Base-by-base conservation (phyloP, 2,329 filamentous ascomycete species). In the Ophiostoma montium region DNA sequence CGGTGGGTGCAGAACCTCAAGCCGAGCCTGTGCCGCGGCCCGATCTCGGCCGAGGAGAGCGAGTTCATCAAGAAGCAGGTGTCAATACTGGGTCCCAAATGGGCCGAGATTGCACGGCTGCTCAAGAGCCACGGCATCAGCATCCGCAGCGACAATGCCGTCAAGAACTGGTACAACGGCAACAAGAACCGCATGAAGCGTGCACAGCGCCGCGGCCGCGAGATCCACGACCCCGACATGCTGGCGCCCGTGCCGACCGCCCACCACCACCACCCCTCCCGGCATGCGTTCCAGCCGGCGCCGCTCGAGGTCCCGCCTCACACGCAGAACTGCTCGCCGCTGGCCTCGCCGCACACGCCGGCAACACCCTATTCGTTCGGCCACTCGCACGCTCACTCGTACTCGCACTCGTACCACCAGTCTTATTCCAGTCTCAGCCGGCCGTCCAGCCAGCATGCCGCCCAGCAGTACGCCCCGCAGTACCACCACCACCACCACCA, bases 161-260 rank as follows among this genome's bases (percentile, higher is more conserved):
- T 95, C 55, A 95, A 95, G 76, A 95, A 95, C 65, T 95, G 88
- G 87, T 95, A 86, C 86, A 95, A 95, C 62, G 88, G 89, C 46
- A 86, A 83, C 62, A 84, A 89, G 74, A 95, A 95, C 68, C 79
- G 88, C 59, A 75, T 83, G 59, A 74, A 71, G 60, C 70, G 80
- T 56, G 63, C 70, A 47, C 62, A 67, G 54, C 64, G 69, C 35
- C 62, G 62, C 5, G n/a, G 35, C 35, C 15, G 33, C 15, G 35
- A 41, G 7, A 13, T 18, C 3, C 7, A 44, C 32, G 19, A 21
- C 5, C 12, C 12, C 12, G 10, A 19, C 27, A 19, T 16, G 8
- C 15, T 12, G 16, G 16, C 35, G 9, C 15, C 23, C 21, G 1
- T 42, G 19, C 7, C 13, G 13, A 2, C 23, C n/a, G 21, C 4